Percentiles rank a stretch among this genome's conserved stretches.
phyloP scores from a whole-genome alignment of 2,329 filamentous ascomycete species.

The Dothidotthia symphoricarpi region DNA sequence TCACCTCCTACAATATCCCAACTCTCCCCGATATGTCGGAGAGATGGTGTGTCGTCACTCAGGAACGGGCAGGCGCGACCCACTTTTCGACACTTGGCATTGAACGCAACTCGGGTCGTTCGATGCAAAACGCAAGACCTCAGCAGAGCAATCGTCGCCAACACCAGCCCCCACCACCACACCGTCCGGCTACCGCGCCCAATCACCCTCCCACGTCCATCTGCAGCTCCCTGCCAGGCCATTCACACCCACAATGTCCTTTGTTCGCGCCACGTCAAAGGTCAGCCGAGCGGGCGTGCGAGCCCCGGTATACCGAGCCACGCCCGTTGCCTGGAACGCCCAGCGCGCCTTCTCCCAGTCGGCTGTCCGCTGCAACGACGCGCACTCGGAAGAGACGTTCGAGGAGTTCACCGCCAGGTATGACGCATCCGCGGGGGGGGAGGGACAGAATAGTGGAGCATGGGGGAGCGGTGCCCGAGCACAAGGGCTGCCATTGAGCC shows the following conservation, averaged over 20 bases:
- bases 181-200: conserved; percentile 23
- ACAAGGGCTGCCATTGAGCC: conserved; percentile 30
- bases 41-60: conserved; percentile 8
- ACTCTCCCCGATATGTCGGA: not conserved
- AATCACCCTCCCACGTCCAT: conserved; percentile 14
- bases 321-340: conserved; percentile 34
- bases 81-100: conserved; percentile 21
- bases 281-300: conserved; percentile 35
- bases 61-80: conserved; percentile 10
- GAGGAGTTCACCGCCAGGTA: conserved; percentile 99
- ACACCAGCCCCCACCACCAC: conserved; percentile 25
- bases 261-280: conserved; percentile 40
- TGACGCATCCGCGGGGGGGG: conserved; percentile 32
- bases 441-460: conserved; percentile 3
- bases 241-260: conserved; percentile 39
- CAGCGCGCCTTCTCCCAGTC: conserved; percentile 53
- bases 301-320: conserved; percentile 37
- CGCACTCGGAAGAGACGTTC: conserved; percentile 92
- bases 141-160: conserved; percentile 19
- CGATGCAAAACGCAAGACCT: conserved; percentile 3
- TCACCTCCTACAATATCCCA: no score
- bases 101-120: conserved; percentile 21
- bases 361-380: conserved; percentile 46
- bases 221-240: conserved; percentile 22
- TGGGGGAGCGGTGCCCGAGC: conserved; percentile 16